Base-by-base conservation (phyloP, 768 basidiomycete species). In the Boletus rufocinnamomeus region DNA sequence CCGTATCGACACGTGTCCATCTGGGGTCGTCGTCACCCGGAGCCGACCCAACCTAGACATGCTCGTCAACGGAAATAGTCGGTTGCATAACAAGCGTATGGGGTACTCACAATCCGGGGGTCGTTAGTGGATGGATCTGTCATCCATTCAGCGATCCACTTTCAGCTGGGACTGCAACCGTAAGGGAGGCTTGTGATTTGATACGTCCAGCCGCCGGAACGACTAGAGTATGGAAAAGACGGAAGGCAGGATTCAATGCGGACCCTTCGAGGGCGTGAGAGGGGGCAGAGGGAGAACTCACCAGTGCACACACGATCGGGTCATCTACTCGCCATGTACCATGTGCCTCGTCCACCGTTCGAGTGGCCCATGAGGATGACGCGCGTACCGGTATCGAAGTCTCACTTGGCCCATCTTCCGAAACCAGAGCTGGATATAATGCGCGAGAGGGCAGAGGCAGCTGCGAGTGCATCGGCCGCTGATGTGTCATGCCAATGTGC, bases 401-500 rank as follows among this genome's bases (percentile, higher is more conserved):
- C 62, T 77, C 82, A 82, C 17, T 66, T 40, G 54, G 70, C 64
- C 83, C 82, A 83, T 32, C 58, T 58, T 57, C 47, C 59, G 4
- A 69, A 45, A 25, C 64, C 51, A 17, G 69, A 70, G 5, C 55
- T 53, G 8, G 73, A 62, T 5, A 89, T 66, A 40, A 91, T 80
- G 3, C 32, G 38, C 3, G 71, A 68, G 37, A 95, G 74, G 3
- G 87, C 84, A 28, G 82, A 80, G 7, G 93, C 73, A 2, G 85
- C 74, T 16, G 68, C 71, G 82, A 89, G 91, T 1, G 83, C 87
- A 66, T 95, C 91, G 16, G 73, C 69, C 13, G 87, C 78, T 66
- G 91, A 93, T 5, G 87, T 85, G 0, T 93, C 95, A 65, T 93
- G 95, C 94, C 94, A 96, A 71, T n/a, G n/a, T n/a, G n/a, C n/a